Evolutionary conservation across 116 monocot species (phyloP).

Genomic region (Iris pallida): DNA sequence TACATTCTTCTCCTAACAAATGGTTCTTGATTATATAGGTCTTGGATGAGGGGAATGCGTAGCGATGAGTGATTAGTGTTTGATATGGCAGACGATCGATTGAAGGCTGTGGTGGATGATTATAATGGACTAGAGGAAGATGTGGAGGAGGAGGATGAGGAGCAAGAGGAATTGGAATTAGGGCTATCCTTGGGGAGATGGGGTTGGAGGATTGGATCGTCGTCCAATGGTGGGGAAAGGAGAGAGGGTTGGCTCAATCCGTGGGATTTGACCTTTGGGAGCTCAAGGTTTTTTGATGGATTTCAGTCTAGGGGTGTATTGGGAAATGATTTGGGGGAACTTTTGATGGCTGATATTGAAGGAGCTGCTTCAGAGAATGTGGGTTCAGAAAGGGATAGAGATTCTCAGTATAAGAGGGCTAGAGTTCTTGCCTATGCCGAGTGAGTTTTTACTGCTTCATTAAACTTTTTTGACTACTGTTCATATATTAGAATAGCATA

Average conservation of each 20-base stretch:
- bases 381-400: neutral
- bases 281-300: neutral
- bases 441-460: neutral
- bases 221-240: neutral
- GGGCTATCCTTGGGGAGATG: slow-evolving; percentile 8
- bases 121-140: neutral
- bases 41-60: no score
- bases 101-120: slow-evolving; percentile 5
- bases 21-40: no score
- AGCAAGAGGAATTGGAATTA: slow-evolving; percentile 4
- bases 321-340: neutral
- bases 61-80: neutral
- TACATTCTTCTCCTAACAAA: no score
- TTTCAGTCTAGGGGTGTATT: neutral
- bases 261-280: slow-evolving; percentile 2
- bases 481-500: neutral
- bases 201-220: neutral
- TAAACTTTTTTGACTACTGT: neutral
- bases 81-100: slow-evolving; percentile 5
- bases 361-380: neutral
- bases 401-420: slow-evolving; percentile 8
- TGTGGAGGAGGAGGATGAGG: neutral
- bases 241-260: neutral
- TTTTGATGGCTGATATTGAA: neutral
- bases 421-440: slow-evolving; percentile 2